Percentiles rank a stretch among this genome's conserved stretches.
Conservation (phyloP, 176 grass and related monocot species). For the Hordeum vulgare region DNA sequence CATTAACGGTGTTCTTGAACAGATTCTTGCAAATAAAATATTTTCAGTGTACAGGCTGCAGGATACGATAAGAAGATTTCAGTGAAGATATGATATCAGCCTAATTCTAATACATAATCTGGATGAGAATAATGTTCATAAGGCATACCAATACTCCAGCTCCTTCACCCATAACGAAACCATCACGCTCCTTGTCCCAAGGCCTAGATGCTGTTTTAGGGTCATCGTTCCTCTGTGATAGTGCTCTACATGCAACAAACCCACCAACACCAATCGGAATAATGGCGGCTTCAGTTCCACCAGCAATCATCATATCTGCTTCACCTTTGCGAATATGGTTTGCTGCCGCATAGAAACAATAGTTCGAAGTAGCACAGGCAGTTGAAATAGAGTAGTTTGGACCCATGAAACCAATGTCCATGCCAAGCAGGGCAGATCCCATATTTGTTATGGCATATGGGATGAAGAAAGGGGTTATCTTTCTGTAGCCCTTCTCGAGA, state of each 20-base stretch:
- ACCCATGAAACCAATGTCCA: slow-evolving; percentile 99
- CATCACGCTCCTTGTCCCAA: slow-evolving; percentile 95
- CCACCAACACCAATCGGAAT: slow-evolving; percentile 98
- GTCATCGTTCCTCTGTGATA: slow-evolving; percentile 98
- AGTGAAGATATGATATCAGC: not conserved
- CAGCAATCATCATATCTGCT: slow-evolving; percentile 94
- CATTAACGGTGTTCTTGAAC: not conserved
- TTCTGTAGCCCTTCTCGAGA: slow-evolving; percentile 83
- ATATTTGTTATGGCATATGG: slow-evolving; percentile 98
- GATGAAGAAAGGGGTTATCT: slow-evolving; percentile 98
- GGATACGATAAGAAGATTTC: not conserved
- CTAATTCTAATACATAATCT: slow-evolving; percentile 7
- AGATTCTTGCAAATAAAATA: not conserved
- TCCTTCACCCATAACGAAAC: slow-evolving; percentile 99
- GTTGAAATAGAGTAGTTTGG: slow-evolving; percentile 97
- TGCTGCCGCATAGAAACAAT: slow-evolving; percentile 95
- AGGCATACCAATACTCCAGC: slow-evolving; percentile 79
- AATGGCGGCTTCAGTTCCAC: slow-evolving; percentile 92
- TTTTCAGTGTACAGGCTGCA: not conserved
- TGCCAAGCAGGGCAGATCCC: slow-evolving; percentile 88
- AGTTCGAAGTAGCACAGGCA: slow-evolving; percentile 95
- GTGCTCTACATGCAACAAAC: slow-evolving; percentile 92
- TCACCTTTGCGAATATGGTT: slow-evolving; percentile 94
- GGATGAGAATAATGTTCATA: slow-evolving; percentile 5
- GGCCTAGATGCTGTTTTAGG: slow-evolving; percentile 98